Evolutionary conservation across 2,329 filamentous ascomycete genomes (phyloP), one percentile per base, ranked within the genome.

Genomic region (Fusarium coicis): DNA sequence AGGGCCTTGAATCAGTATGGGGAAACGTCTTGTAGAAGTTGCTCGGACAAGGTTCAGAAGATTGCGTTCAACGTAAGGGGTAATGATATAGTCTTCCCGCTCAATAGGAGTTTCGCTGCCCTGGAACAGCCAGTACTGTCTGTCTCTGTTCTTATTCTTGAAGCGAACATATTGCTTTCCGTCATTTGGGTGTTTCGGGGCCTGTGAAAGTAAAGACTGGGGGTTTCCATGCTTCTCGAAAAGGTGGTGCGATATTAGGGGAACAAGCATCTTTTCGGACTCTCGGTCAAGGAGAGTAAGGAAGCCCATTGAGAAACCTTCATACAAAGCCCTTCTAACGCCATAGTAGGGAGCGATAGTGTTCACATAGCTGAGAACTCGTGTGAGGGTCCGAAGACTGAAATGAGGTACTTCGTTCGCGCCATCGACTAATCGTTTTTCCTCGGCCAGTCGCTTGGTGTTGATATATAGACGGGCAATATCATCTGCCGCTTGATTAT

Each of bases 221-320:
- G 91, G 84, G 77, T 93, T 93, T 23, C 81, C 81, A 63, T 92
- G 88, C 75, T 89, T 91, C 39, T 90, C 90, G 26, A 97, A 90
- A 4, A 99, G 87, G 78, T 96, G 89, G 73, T 94, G 91, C 63
- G 93, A 89, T 59, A 99, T 94, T 32, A 97, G 84, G 4, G 95
- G 94, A 52, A 93, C 85, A 8, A 98, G 87, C 55, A 95, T 85
- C 66, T 90, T 88, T 80, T 97, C 95, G 0, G 96, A 98, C 36
- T 92, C 89, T 76, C 90, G 89, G 77, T 96, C 92, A 18, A 99
- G 87, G 10, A 98, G 89, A 0, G 97, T 99, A 63, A 98, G 85
- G 79, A 99, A 99, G 55, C 95, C 96, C 97, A 99, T 99, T 21
- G 94, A 95, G 79, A 98, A 98, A 0, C 96, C 97, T 85, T 99